Evolutionary conservation across 2,329 filamentous ascomycete genomes (phyloP).

Genomic region (Fusarium devonianum): DNA sequence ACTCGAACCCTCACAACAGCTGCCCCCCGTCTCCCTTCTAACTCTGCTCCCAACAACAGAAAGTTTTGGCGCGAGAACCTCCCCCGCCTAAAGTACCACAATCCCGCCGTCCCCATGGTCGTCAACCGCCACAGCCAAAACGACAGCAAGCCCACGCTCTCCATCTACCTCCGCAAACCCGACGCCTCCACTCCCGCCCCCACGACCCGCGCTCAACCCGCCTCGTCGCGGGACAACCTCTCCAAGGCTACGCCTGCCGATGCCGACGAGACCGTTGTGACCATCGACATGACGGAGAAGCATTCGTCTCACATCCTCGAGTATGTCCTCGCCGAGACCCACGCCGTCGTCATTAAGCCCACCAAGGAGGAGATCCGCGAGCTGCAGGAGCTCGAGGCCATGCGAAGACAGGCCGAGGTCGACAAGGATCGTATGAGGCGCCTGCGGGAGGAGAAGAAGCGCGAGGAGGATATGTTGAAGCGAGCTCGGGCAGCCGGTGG

Average conservation of each 20-base stretch:
- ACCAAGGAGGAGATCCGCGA: constrained; percentile 66
- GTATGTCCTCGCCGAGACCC: constrained; percentile 68
- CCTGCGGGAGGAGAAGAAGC: constrained; percentile 63
- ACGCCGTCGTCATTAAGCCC: constrained; percentile 63
- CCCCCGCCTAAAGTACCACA: constrained; percentile 91
- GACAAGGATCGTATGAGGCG: constrained; percentile 63
- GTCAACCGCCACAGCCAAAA: constrained; percentile 72
- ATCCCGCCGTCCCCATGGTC: constrained; percentile 83
- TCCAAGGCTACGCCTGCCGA: constrained; percentile 58
- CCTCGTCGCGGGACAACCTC: constrained; percentile 56
- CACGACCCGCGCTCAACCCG: constrained; percentile 48
- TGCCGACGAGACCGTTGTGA: constrained; percentile 58
- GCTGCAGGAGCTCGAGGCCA: constrained; percentile 64
- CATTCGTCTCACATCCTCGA: constrained; percentile 68
- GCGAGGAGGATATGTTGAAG: constrained; percentile 63
- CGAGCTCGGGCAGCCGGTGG: constrained; percentile 50
- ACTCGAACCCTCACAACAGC: constrained; percentile 6
- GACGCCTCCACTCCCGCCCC: constrained; percentile 37
- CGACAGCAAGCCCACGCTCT: constrained; percentile 65
- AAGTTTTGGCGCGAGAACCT: constrained; percentile 89
- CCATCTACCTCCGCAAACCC: constrained; percentile 66
- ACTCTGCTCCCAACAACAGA: constrained; percentile 54
- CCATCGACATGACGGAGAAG: constrained; percentile 70
- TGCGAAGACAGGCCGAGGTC: constrained; percentile 56
- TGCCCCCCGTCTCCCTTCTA: not conserved